Conservation (phyloP, 495 filamentous ascomycete genomes). For the Aspergillus taichungensis region DNA sequence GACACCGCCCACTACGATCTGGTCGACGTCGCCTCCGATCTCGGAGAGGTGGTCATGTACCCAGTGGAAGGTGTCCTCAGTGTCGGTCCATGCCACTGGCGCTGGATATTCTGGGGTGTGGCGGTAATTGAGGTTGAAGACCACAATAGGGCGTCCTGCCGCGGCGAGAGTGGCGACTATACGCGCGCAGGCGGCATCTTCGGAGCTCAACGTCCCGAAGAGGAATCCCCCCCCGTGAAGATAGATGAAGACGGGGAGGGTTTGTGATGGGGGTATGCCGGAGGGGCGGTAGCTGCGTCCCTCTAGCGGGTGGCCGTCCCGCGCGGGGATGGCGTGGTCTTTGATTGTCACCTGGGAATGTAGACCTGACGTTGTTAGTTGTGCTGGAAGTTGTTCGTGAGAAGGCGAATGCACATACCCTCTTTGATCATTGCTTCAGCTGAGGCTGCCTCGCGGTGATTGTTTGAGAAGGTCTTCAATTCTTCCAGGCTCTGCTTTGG, state of each 20-base stretch:
- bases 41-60: conserved; percentile 23
- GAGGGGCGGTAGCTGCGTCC: conserved; percentile 35
- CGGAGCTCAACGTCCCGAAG: conserved; percentile 35
- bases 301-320: conserved; percentile 33
- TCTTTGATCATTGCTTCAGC: conserved; percentile 21
- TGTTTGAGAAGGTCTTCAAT: conserved; percentile 20
- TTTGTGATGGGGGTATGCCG: conserved; percentile 10
- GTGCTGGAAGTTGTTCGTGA: background rate
- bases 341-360: conserved; percentile 15
- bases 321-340: conserved; percentile 27
- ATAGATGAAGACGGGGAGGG: conserved; percentile 37
- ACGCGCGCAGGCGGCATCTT: conserved; percentile 37
- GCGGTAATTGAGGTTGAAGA: conserved; percentile 41
- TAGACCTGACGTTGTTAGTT: conserved; percentile 8
- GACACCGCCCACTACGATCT: conserved; percentile 37
- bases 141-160: conserved; percentile 17
- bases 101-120: conserved; percentile 36
- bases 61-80: conserved; percentile 41
- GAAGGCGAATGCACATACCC: conserved; percentile 8
- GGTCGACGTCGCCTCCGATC: conserved; percentile 25
- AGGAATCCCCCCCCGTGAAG: conserved; percentile 45
- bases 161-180: conserved; percentile 21
- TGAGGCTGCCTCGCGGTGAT: conserved; percentile 22
- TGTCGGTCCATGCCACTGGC: conserved; percentile 39
- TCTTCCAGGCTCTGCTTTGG: conserved; percentile 14